phyloP scores from a whole-genome alignment of 805 yeast species.

The Grigorovia humatica region DNA sequence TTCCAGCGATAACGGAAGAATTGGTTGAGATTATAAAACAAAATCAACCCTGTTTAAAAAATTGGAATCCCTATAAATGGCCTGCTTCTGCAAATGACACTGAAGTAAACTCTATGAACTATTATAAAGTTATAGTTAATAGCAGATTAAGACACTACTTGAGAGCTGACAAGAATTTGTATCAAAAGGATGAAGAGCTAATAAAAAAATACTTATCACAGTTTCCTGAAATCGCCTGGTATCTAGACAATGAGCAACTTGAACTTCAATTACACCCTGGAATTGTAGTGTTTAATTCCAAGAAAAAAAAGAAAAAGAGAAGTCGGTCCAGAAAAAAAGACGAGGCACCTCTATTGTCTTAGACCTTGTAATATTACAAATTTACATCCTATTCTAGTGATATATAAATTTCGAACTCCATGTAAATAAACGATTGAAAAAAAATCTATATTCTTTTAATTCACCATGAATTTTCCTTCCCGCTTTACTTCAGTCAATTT shows the following conservation, averaged over 20 bases:
- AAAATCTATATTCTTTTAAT: too few relatives aligned
- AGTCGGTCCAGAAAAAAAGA: too few relatives aligned
- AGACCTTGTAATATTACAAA: not conserved
- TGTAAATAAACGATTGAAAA: not conserved
- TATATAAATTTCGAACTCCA: not conserved
- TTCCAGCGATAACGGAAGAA: slow-evolving; percentile 78
- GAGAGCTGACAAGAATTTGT: slow-evolving; percentile 29
- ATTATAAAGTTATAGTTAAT: slow-evolving; percentile 57
- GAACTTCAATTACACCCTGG: slow-evolving; percentile 26
- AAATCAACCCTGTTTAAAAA: slow-evolving; percentile 8
- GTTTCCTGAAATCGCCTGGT: slow-evolving; percentile 32
- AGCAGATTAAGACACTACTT: slow-evolving; percentile 54
- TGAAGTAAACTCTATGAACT: slow-evolving; percentile 28
- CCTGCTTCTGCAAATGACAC: slow-evolving; percentile 39
- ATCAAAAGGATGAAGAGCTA: slow-evolving; percentile 26
- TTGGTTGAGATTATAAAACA: slow-evolving; percentile 46
- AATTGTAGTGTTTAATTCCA: not conserved
- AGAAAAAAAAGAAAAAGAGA: too few relatives aligned
- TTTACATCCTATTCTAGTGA: not conserved
- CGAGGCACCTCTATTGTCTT: too few relatives aligned
- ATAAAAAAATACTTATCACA: slow-evolving; percentile 31
- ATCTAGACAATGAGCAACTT: slow-evolving; percentile 33
- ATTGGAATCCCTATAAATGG: slow-evolving; percentile 40
- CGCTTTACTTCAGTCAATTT: not conserved
- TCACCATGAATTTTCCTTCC: not conserved